A percentile compares a stretch with the other conserved stretches of the same genome.
phyloP scores from a whole-genome alignment of 305 asterid genomes.

The Fraxinus ornus region DNA sequence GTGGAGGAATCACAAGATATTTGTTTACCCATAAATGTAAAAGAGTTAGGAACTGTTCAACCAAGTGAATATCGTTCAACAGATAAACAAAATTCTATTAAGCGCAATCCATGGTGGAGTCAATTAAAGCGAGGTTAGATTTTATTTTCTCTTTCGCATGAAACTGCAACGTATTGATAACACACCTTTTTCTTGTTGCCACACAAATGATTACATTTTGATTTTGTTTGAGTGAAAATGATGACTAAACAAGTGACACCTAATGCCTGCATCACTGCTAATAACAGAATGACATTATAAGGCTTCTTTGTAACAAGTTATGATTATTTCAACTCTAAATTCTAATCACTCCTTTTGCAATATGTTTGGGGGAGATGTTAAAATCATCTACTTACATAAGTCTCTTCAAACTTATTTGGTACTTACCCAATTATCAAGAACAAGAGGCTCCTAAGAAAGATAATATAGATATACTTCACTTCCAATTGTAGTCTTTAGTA shows the following conservation, averaged over 20 bases:
- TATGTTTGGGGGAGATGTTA: not conserved
- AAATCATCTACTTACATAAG: not conserved
- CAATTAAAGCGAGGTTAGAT: slow-evolving; percentile 45
- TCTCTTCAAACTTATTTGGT: not conserved
- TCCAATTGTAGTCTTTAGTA: not conserved
- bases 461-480: not conserved
- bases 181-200: not conserved
- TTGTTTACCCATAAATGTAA: slow-evolving; percentile 25
- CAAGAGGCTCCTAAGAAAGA: not conserved
- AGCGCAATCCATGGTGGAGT: slow-evolving; percentile 28
- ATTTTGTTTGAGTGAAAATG: not conserved
- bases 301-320: not conserved
- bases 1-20: slow-evolving; percentile 39
- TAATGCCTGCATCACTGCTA: not conserved
- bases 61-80: slow-evolving; percentile 28
- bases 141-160: slow-evolving; percentile 22
- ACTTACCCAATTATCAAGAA: not conserved
- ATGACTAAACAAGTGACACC: not conserved
- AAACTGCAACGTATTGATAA: not conserved
- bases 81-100: slow-evolving; percentile 26
- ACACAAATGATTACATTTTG: not conserved
- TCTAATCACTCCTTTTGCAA: not conserved
- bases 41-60: slow-evolving; percentile 21
- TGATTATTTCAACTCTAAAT: not conserved
- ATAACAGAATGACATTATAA: not conserved